These are phyloP conservation scores for Echria macrotheca DNA, from an alignment of 495 filamentous ascomycete genomes.

Conservation along the genomic window DNA sequence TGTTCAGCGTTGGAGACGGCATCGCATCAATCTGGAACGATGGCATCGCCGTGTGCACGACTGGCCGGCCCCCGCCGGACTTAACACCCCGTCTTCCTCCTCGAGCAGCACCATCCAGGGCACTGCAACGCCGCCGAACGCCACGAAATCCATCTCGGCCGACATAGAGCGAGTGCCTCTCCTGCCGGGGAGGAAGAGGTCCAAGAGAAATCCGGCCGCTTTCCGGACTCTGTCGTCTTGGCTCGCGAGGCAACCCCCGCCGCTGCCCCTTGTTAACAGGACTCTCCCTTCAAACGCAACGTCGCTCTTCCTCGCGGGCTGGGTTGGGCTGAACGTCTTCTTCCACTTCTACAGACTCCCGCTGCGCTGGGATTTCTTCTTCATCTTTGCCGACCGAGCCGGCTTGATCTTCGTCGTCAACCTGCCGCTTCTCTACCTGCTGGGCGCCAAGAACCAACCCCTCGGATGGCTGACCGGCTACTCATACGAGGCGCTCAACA, in stretches of 20 bases:
- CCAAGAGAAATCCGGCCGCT: neutral
- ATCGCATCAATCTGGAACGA: slow-evolving; percentile 14
- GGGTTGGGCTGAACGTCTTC: slow-evolving; percentile 51
- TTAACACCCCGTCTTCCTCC: slow-evolving; percentile 9
- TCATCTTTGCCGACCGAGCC: slow-evolving; percentile 51
- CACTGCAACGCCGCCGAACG: slow-evolving; percentile 1
- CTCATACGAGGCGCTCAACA: slow-evolving; percentile 60
- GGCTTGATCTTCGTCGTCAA: slow-evolving; percentile 51
- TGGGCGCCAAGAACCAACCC: slow-evolving; percentile 60
- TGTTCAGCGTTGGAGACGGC: slow-evolving; percentile 23
- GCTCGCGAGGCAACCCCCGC: slow-evolving; percentile 49
- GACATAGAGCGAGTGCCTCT: slow-evolving; percentile 20
- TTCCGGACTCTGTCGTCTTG: slow-evolving; percentile 20
- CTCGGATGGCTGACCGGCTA: slow-evolving; percentile 52
- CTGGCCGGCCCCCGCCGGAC: neutral
- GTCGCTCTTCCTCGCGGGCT: slow-evolving; percentile 42
- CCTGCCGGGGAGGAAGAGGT: neutral
- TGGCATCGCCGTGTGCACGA: slow-evolving; percentile 5
- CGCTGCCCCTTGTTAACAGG: slow-evolving; percentile 50
- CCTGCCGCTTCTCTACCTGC: slow-evolving; percentile 55
- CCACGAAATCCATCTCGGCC: slow-evolving; percentile 8
- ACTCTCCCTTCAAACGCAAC: slow-evolving; percentile 48
- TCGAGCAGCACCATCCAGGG: slow-evolving; percentile 14
- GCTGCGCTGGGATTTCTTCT: slow-evolving; percentile 39
- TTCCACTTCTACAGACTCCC: slow-evolving; percentile 47